Conservation (phyloP, 495 filamentous ascomycete genomes). For the Penicillium steckii region DNA sequence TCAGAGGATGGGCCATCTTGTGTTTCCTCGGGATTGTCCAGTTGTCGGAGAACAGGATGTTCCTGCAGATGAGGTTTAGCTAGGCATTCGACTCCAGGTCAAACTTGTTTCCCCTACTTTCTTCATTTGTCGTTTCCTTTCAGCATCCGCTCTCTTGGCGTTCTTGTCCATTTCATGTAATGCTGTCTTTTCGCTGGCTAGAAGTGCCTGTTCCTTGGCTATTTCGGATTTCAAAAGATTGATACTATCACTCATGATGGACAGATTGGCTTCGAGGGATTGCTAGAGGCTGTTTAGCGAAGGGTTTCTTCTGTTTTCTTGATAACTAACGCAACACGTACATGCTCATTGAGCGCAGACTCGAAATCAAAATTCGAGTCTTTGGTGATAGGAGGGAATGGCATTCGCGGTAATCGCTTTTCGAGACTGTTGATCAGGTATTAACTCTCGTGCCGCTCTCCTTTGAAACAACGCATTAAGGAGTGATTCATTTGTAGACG, state of each 20-base stretch:
- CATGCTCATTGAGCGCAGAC: constrained; percentile 56
- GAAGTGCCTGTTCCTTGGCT: constrained; percentile 49
- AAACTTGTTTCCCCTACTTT: constrained; percentile 33
- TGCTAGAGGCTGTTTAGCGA: constrained; percentile 28
- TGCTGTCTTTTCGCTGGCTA: constrained; percentile 49
- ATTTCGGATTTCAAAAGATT: constrained; percentile 55
- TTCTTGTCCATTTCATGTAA: constrained; percentile 55
- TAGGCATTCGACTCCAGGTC: neutral
- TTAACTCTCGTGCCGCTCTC: too few species aligned
- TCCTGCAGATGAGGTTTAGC: constrained; percentile 27
- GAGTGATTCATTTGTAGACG: constrained; percentile 4
- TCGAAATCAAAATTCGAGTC: constrained; percentile 62
- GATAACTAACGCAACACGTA: constrained; percentile 16
- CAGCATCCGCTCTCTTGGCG: constrained; percentile 45
- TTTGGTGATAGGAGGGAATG: constrained; percentile 57
- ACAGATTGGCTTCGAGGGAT: constrained; percentile 50
- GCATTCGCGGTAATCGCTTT: constrained; percentile 53
- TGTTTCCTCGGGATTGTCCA: constrained; percentile 22
- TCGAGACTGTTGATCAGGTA: constrained; percentile 37
- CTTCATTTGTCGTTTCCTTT: constrained; percentile 44
- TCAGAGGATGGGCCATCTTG: constrained; percentile 19
- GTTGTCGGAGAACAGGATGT: constrained; percentile 41
- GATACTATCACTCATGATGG: constrained; percentile 52
- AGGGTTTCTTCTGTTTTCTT: neutral
- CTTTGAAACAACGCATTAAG: neutral